Base-by-base conservation (phyloP, 352 stramenopile species). In the Globisporangium barbulae region DNA sequence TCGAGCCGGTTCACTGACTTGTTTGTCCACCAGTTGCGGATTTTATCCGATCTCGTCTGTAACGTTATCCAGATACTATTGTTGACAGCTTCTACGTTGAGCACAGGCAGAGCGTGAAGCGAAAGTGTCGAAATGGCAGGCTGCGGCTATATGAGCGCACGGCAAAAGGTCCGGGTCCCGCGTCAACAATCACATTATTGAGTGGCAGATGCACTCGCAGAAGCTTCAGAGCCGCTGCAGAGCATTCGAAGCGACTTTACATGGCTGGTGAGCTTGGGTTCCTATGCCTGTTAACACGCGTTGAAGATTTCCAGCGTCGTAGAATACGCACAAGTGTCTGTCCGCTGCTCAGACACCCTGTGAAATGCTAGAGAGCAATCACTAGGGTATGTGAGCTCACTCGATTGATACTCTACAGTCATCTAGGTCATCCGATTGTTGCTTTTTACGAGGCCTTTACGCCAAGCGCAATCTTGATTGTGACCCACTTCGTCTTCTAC, bases 131-230 rank as follows among this genome's bases (percentile, higher is more conserved):
- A 58, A 58, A 45, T 58, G 52, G 52, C 22, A 25, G 19, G 35
- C 22, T 45, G 28, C 15, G 25, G 25, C 15, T 19, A 28, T 12
- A 15, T 44, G 52, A 7, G 22, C 31, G 8, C 31, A 31, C 31
- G 0, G 31, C 21, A 30, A 52, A n/a, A 52, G 45, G 30, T 48
- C 42, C 42, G 42, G 41, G 42, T 5, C 31, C 31, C 52, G n/a
- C 30, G 37, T 58, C 52, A 58, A 58, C 31, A 57, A 57, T 57
- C 39, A 21, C 53, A 25, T 10, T 60, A 15, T 21, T 19, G 19
- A 25, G n/a, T 31, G n/a, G 31, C 52, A 58, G 30, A 30, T 58
- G 52, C 31, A n/a, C 22, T 15, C 22, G n/a, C 52, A 22, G 52
- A 58, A 58, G 37, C 52, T 19, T 31, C 52, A 58, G 9, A 4